These are phyloP conservation scores for Telfairia occidentalis DNA, from an alignment of 331 rosid genomes.

Conservation along the genomic window DNA sequence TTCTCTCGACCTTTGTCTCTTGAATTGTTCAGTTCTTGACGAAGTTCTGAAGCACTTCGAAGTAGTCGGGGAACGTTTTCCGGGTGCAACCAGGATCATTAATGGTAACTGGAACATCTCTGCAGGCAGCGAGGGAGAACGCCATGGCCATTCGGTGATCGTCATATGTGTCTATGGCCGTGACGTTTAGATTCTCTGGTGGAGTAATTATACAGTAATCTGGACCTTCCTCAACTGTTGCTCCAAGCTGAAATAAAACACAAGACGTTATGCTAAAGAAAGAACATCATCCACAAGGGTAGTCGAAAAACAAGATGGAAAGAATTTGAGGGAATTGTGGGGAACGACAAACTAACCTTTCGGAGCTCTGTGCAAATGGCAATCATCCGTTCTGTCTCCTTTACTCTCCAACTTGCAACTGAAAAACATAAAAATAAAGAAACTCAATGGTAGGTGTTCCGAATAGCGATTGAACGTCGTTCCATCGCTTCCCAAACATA, in stretches of 20 bases:
- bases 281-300: not conserved
- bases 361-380: constrained; percentile 98
- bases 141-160: constrained; percentile 99
- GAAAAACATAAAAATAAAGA: constrained; percentile 13
- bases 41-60: constrained; percentile 69
- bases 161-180: constrained; percentile 88
- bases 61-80: constrained; percentile 93
- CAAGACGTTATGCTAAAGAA: not conserved
- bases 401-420: constrained; percentile 99
- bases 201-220: constrained; percentile 96
- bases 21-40: constrained; percentile 44
- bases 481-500: not conserved
- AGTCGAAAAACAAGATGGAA: not conserved
- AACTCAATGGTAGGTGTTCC: constrained; percentile 2
- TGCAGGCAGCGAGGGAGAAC: constrained; percentile 95
- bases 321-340: not conserved
- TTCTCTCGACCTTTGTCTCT: not conserved
- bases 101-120: constrained; percentile 86
- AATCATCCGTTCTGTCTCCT: constrained; percentile 98
- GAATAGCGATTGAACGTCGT: not conserved
- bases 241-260: constrained; percentile 64
- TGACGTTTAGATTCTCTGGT: constrained; percentile 63
- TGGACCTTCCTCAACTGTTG: constrained; percentile 91
- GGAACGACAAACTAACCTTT: constrained; percentile 40
- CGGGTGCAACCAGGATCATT: constrained; percentile 97